Conservation (phyloP, 2,329 filamentous ascomycete genomes). For the Graphilbum sp. region DNA sequence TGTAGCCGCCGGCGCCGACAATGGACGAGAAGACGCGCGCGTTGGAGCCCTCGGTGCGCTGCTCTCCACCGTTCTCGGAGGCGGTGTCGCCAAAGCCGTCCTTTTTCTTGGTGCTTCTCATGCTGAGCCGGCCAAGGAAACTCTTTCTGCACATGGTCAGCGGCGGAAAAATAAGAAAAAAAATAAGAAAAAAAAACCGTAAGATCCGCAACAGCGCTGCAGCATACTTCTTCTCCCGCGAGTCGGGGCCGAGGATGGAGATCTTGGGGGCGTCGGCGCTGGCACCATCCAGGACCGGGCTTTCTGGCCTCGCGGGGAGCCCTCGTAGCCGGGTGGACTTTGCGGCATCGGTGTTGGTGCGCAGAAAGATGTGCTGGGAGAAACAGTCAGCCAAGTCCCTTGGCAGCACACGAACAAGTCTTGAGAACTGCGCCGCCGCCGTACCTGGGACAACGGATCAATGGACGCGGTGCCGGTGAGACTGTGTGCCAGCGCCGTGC, state of each 20-base stretch:
- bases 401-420: too few relatives aligned
- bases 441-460: conserved; percentile 16
- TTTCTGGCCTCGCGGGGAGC: conserved; percentile 30
- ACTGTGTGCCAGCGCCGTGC: conserved; percentile 4
- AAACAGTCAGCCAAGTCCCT: not conserved
- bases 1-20: conserved; percentile 56
- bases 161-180: not conserved
- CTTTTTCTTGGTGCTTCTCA: conserved; percentile 62
- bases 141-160: conserved; percentile 48
- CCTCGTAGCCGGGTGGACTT: conserved; percentile 39
- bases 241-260: conserved; percentile 18
- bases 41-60: conserved; percentile 63
- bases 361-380: conserved; percentile 51
- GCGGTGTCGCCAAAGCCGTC: conserved; percentile 44
- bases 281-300: conserved; percentile 17
- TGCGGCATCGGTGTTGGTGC: conserved; percentile 47
- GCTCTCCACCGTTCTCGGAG: conserved; percentile 51
- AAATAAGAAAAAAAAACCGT: not conserved
- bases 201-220: not conserved
- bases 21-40: conserved; percentile 68
- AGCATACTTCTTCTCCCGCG: conserved; percentile 49
- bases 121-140: conserved; percentile 67
- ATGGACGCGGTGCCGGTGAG: conserved; percentile 9
- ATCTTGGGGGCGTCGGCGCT: conserved; percentile 20
- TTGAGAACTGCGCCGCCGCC: too few relatives aligned